These are phyloP conservation scores for Daldinia concentrica DNA, from an alignment of 495 filamentous ascomycete species.

Conservation along the genomic window DNA sequence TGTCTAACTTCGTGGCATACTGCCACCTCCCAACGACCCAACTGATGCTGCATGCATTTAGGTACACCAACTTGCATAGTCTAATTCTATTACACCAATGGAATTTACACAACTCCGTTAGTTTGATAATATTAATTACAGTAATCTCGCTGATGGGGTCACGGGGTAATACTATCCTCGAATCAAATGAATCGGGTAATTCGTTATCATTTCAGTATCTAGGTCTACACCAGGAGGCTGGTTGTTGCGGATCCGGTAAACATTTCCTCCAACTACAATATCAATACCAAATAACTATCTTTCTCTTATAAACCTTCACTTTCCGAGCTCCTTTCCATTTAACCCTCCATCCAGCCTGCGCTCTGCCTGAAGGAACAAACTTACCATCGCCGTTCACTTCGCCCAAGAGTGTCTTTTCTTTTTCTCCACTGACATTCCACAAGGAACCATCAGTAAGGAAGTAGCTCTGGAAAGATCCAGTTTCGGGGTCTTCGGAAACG, in stretches of 20 bases:
- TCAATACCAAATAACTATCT: conserved; percentile 21
- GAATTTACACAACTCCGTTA: background rate
- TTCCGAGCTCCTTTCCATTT: conserved; percentile 26
- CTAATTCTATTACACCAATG: background rate
- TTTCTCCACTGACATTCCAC: conserved; percentile 23
- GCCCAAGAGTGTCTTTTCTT: conserved; percentile 19
- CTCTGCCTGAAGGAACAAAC: conserved; percentile 24
- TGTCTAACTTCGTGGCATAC: background rate
- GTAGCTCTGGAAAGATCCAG: conserved; percentile 24
- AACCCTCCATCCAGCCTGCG: conserved; percentile 29
- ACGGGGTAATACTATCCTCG: background rate
- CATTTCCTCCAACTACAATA: background rate
- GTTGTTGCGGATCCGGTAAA: background rate
- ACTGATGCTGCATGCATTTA: background rate
- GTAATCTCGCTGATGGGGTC: background rate
- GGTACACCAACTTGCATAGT: conserved; percentile 3
- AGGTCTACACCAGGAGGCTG: background rate
- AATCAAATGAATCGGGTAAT: background rate
- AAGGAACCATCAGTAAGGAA: conserved; percentile 20
- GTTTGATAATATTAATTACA: background rate
- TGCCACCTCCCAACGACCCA: background rate
- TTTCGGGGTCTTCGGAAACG: conserved; percentile 16
- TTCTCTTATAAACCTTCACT: background rate
- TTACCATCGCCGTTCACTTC: conserved; percentile 17
- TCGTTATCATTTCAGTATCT: background rate